Evolutionary conservation across 208 protist species (phyloP).

Genomic region (Acanthamoeba castellanii): DNA sequence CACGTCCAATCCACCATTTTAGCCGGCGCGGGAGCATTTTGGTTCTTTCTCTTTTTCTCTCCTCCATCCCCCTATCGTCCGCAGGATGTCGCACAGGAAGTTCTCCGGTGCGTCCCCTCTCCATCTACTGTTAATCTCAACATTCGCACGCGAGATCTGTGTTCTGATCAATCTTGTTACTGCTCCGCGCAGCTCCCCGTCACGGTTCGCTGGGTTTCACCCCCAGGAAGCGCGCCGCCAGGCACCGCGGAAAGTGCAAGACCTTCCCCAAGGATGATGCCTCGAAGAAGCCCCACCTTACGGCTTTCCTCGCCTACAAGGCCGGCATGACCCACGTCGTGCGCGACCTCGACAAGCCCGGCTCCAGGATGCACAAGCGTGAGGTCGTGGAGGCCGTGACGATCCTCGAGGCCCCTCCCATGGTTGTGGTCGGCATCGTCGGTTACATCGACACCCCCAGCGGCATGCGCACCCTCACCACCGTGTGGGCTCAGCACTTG

Average conservation of each 20-base stretch:
- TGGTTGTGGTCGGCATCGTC: conserved; percentile 98
- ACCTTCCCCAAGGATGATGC: conserved; percentile 97
- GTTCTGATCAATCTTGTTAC: background rate
- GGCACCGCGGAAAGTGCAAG: conserved; percentile 92
- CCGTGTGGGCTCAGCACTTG: conserved; percentile 98
- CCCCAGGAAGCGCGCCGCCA: conserved; percentile 96
- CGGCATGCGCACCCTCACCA: conserved; percentile 97
- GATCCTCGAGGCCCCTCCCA: conserved; percentile 98
- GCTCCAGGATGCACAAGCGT: conserved; percentile 97
- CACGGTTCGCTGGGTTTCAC: conserved; percentile 99
- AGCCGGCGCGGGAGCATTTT: background rate
- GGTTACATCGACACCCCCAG: conserved; percentile 98
- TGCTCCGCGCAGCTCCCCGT: conserved; percentile 90
- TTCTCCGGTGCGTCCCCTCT: conserved; percentile 44
- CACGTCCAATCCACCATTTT: background rate
- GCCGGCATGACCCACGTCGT: conserved; percentile 99
- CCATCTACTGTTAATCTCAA: no score
- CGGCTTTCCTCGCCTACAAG: conserved; percentile 99
- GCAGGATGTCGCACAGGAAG: conserved; percentile 67
- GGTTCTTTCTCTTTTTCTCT: conserved; percentile 34
- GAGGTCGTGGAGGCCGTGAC: conserved; percentile 99
- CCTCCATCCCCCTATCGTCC: conserved; percentile 33
- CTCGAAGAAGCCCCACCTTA: conserved; percentile 96
- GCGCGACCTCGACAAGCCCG: conserved; percentile 97
- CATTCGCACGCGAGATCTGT: background rate